phyloP scores from a whole-genome alignment of 805 yeast genomes.

The Myxozyma mucilagina region DNA sequence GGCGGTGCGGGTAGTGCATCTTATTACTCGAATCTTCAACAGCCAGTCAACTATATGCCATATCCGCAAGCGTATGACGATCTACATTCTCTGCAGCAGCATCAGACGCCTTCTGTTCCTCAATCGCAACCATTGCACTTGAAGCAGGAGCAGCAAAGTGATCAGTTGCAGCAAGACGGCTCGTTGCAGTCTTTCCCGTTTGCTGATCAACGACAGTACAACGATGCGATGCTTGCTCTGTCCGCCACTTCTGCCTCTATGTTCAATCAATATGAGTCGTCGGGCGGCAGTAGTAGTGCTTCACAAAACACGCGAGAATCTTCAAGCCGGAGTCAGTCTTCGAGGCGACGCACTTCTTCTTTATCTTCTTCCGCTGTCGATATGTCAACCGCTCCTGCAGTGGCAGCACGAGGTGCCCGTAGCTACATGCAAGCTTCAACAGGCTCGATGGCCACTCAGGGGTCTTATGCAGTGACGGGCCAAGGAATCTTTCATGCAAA shows the following conservation, averaged over 20 bases:
- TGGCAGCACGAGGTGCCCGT: slow-evolving; percentile 23
- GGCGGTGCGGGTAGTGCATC: slow-evolving; percentile 1
- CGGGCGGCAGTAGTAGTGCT: neutral
- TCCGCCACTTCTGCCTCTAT: neutral
- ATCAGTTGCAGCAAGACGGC: neutral
- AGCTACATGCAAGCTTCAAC: slow-evolving; percentile 6
- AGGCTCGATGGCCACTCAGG: neutral
- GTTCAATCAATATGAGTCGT: slow-evolving; percentile 1
- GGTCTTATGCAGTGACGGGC: slow-evolving; percentile 1
- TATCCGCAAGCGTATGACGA: neutral
- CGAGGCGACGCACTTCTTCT: neutral
- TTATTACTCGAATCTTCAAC: neutral
- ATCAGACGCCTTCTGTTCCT: neutral
- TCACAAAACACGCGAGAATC: neutral
- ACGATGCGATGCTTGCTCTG: neutral
- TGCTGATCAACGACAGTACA: neutral
- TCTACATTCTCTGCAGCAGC: slow-evolving; percentile 2
- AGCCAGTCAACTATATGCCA: neutral
- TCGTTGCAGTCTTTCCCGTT: neutral
- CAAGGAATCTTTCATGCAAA: slow-evolving; percentile 25
- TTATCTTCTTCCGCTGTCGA: slow-evolving; percentile 6
- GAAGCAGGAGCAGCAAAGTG: neutral
- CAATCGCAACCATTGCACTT: neutral
- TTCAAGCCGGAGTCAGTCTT: neutral
- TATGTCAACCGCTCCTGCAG: slow-evolving; percentile 25